A percentile compares a stretch with the other conserved stretches of the same genome.
These are phyloP conservation scores for Suhomyces bolitotheri DNA, from an alignment of 1,139 yeast species.

Conservation along the genomic window DNA sequence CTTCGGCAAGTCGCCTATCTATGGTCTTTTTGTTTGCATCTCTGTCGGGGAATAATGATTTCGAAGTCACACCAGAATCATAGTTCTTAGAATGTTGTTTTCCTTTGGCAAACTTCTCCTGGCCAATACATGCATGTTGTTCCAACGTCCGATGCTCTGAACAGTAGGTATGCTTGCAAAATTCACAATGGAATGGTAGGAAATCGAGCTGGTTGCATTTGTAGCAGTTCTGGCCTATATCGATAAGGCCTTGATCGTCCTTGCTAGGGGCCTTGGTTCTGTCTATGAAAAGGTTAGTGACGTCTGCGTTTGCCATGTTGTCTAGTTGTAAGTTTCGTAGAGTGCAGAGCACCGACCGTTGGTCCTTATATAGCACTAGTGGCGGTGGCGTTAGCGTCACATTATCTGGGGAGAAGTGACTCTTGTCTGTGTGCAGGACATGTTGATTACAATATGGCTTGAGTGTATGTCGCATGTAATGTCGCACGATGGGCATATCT, in stretches of 20 bases:
- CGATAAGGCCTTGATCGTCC: conserved; percentile 51
- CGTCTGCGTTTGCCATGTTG: conserved; percentile 11
- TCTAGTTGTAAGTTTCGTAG: not conserved
- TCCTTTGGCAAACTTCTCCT: conserved; percentile 14
- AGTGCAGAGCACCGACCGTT: not conserved
- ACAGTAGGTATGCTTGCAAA: conserved; percentile 59
- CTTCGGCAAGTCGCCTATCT: conserved; percentile 35
- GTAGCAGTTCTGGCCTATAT: conserved; percentile 68
- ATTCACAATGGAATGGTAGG: conserved; percentile 64
- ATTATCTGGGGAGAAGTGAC: too few species aligned
- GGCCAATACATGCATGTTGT: conserved; percentile 45
- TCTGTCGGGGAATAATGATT: conserved; percentile 59
- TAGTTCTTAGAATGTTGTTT: not conserved
- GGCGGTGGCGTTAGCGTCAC: conserved; percentile 12
- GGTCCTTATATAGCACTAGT: not conserved
- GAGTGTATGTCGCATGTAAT: too few species aligned
- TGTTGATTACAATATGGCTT: too few species aligned
- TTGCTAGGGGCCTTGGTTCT: conserved; percentile 13
- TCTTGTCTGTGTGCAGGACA: too few species aligned
- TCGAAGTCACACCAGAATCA: conserved; percentile 30
- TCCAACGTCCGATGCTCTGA: conserved; percentile 54
- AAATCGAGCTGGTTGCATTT: conserved; percentile 67
- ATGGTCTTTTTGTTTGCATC: conserved; percentile 39
- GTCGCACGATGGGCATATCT: not conserved
- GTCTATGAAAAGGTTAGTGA: conserved; percentile 14